Evolutionary conservation across 805 yeast genomes (phyloP), one percentile per base, ranked within the genome.

Genomic region (Nakazawaea wyomingensis): DNA sequence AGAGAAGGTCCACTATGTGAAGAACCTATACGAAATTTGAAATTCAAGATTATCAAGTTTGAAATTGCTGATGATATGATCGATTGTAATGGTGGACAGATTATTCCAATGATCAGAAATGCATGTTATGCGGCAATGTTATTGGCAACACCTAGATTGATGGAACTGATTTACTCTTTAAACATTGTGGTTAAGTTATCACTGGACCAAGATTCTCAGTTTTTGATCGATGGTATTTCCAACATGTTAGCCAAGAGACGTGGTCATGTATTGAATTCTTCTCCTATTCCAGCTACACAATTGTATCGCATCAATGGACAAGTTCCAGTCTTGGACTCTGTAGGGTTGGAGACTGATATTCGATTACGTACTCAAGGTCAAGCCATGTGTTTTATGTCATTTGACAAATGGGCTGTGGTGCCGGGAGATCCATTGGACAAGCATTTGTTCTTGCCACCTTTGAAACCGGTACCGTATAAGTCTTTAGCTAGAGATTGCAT

Each of bases 1-100:
- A 69, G 78, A 44, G 96, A 86, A 53, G 99, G 99, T 0, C 99
- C 99, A 0, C 65, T 93, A n/a, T 80, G 95, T 48, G 96, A 85
- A 47, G 96, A 88, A 56, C 82, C 85, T 0, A 69, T 93, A 5
- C 65, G 85, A 41, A 74, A 80, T 42, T 77, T 82, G 5, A 79
- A 76, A 49, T 88, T 93, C 60, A 77, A 78, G 43, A 70, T 93
- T 32, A 68, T 87, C 37, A 86, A 81, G 44, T 75, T 78, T 0
- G 63, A 65, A 0, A 54, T 85, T 3, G 71, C 82, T 5, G 61
- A 68, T 0, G 71, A 73, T 22, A 64, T 68, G 4, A 51, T 70
- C 2, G 76, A 72, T 32, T 62, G 81, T 33, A 74, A 76, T 21
- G 72, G 76, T 26, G 85, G 79, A 1, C 95, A 88, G 57, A 70